Base-by-base conservation (phyloP, 2,329 filamentous ascomycete genomes). In the Huntiella savannae region DNA sequence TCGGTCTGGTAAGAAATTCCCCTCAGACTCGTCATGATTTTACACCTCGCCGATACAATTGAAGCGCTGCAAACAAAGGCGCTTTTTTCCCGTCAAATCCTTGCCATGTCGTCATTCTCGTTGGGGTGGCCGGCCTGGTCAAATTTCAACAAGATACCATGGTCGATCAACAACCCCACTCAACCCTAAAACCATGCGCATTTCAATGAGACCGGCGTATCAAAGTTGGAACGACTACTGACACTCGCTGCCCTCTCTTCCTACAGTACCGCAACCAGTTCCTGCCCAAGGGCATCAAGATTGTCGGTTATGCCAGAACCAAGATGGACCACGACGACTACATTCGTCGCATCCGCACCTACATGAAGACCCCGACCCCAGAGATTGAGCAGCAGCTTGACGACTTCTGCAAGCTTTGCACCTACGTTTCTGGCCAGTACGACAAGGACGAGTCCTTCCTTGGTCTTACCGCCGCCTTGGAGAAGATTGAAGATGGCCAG, bases 241-340 rank as follows among this genome's bases (percentile, higher is more conserved):
- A n/a, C 17, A 28, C 22, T 28, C 22, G 8, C 22, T 7, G 22
- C 33, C 33, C 35, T 45, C 37, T 22, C 7, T 12, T 50, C 51
- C 44, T 45, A 53, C 60, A 94, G 87, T 94, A 88, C 70, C 85
- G 91, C 61, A 98, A 98, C 71, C 88, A 95, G 66, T 98, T 96
- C 70, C 82, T 98, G 44, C 91, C 78, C 57, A 93, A 93, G 67
- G 86, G 92, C 64, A 86, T 94, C 66, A 83, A 79, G 65, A 95
- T 98, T 61, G 78, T 98, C 58, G 91, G 91, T 70, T 98, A 98
- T 84, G 91, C 91, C 57, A 80, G 91, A 62, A 98, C 91, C 56
- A 95, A 95, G 73, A 98, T 98, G 91, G 87, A 96, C 68, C 86
- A 88, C 59, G 79, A 85, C 53, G 91, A 98, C 64, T 96, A 83